A percentile compares a stretch with the other conserved stretches of the same genome.
phyloP scores from a whole-genome alignment of 306 rosid genomes.

The Cicer judaicum region DNA sequence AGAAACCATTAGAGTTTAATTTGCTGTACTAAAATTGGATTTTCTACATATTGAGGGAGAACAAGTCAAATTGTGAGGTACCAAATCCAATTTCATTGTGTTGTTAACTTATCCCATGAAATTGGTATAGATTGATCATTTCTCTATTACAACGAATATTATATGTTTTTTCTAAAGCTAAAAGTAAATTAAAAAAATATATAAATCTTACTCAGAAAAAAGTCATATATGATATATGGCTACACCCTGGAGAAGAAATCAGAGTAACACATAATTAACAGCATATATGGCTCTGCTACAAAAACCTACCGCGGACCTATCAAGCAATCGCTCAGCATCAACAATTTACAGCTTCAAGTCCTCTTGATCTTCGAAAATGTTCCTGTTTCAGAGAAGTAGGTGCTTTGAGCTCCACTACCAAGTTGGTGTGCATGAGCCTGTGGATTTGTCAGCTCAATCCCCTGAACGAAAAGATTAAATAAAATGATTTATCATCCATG shows the following conservation, averaged over 20 bases:
- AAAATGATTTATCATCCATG: too few relatives aligned
- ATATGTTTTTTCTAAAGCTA: too few relatives aligned
- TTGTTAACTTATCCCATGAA: neutral
- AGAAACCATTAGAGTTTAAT: too few relatives aligned
- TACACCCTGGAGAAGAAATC: conserved; percentile 20
- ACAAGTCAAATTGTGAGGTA: too few relatives aligned
- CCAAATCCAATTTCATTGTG: too few relatives aligned
- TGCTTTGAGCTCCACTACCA: conserved; percentile 94
- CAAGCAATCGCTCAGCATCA: conserved; percentile 20
- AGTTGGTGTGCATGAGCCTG: conserved; percentile 96
- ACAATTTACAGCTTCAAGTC: conserved; percentile 53
- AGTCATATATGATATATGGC: too few relatives aligned
- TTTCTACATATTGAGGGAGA: too few relatives aligned
- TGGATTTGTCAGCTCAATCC: conserved; percentile 92
- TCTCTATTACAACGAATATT: neutral
- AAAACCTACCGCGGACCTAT: conserved; percentile 32
- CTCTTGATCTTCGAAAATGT: conserved; percentile 90
- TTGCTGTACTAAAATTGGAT: too few relatives aligned
- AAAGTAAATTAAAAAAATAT: too few relatives aligned
- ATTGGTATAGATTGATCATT: conserved; percentile 14
- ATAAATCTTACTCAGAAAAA: too few relatives aligned
- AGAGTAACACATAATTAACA: neutral
- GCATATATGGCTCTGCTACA: neutral
- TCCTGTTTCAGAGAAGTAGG: conserved; percentile 96
- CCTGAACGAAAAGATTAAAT: conserved; percentile 54